phyloP scores from a whole-genome alignment of 768 basidiomycete genomes.

The Amylocystis lapponica region DNA sequence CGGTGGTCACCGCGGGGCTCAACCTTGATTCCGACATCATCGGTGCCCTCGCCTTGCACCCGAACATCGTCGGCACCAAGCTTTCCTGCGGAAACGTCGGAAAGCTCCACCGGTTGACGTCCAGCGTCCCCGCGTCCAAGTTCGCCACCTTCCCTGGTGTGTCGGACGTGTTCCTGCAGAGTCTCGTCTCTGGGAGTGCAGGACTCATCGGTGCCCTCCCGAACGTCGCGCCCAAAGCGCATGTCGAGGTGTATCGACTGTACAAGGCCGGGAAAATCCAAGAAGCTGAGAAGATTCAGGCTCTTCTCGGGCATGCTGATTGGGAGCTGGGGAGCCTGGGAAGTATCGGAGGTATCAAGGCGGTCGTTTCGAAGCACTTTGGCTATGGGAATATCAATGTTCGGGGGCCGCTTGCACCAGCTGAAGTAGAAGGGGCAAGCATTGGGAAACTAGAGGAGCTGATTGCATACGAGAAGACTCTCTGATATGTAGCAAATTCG shows the following conservation, averaged over 20 bases:
- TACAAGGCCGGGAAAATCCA: conserved; percentile 47
- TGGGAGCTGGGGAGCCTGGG: conserved; percentile 59
- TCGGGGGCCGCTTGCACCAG: conserved; percentile 21
- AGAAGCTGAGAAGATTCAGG: conserved; percentile 59
- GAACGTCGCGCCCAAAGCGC: conserved; percentile 46
- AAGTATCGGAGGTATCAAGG: conserved; percentile 64
- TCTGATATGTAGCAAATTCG: conserved; percentile 7
- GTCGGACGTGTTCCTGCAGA: conserved; percentile 54
- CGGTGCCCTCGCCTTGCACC: conserved; percentile 61
- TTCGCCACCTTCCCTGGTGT: conserved; percentile 76
- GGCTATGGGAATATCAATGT: conserved; percentile 47
- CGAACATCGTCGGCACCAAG: conserved; percentile 83
- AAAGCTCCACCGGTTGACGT: conserved; percentile 72
- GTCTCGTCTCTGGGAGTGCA: conserved; percentile 36
- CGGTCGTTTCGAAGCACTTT: conserved; percentile 54
- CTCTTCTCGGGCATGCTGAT: conserved; percentile 58
- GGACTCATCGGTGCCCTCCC: conserved; percentile 39
- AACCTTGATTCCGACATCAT: conserved; percentile 82
- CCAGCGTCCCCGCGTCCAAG: conserved; percentile 43
- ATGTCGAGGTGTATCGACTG: conserved; percentile 42
- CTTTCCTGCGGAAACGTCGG: conserved; percentile 83
- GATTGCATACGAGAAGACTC: conserved; percentile 24
- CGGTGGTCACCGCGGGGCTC: conserved; percentile 71
- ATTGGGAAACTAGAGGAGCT: conserved; percentile 21
- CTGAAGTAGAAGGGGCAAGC: conserved; percentile 13